phyloP scores from a whole-genome alignment of 202 grass and related monocot genomes.

The Panicum hallii region DNA sequence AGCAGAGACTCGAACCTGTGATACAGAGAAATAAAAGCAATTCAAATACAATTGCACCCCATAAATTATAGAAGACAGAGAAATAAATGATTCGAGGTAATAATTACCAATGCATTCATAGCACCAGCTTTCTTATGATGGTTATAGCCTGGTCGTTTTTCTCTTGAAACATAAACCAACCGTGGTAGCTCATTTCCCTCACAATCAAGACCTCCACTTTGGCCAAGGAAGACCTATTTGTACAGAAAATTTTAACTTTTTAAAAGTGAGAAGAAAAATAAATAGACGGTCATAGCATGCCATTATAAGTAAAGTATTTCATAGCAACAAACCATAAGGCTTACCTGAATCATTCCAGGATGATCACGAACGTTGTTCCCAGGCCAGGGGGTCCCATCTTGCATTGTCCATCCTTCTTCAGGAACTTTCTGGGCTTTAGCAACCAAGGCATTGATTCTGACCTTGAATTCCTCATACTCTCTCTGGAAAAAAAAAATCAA shows the following conservation, averaged over 20 bases:
- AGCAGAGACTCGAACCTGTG: constrained; percentile 88
- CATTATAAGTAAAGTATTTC: constrained; percentile 5
- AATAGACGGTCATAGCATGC: not conserved
- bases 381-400: constrained; percentile 98
- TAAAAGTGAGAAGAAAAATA: constrained; percentile 2
- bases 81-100: constrained; percentile 27
- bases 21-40: constrained; percentile 24
- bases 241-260: constrained; percentile 23
- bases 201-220: constrained; percentile 86
- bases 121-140: constrained; percentile 99
- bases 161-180: constrained; percentile 94
- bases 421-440: constrained; percentile 96
- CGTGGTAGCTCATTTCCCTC: constrained; percentile 90
- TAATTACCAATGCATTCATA: constrained; percentile 87
- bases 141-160: constrained; percentile 85
- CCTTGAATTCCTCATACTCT: constrained; percentile 93
- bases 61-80: constrained; percentile 18
- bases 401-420: constrained; percentile 99
- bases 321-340: not conserved
- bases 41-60: not conserved
- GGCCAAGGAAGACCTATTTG: constrained; percentile 86
- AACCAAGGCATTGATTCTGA: constrained; percentile 96
- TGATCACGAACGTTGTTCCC: constrained; percentile 98
- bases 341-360: constrained; percentile 99
- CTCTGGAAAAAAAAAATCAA: constrained; percentile 56